Conservation (phyloP, 768 basidiomycete genomes). For the Lentinula boryana region DNA sequence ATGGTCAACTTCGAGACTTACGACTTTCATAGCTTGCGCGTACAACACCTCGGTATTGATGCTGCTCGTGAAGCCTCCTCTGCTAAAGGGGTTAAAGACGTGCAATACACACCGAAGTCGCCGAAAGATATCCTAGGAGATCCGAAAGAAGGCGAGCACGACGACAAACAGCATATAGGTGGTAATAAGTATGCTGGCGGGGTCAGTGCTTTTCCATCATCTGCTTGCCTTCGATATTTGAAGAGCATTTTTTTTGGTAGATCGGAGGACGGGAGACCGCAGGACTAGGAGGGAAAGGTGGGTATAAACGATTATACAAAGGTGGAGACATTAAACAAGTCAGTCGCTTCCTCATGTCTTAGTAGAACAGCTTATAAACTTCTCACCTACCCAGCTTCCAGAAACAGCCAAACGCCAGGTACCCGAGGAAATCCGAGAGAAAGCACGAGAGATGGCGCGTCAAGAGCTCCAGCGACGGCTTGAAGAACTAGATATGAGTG, state of each 20-base stretch:
- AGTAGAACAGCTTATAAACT: neutral
- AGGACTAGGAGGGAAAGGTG: constrained; percentile 60
- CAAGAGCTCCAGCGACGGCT: constrained; percentile 55
- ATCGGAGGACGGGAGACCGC: constrained; percentile 64
- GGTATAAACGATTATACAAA: constrained; percentile 60
- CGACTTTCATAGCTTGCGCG: constrained; percentile 33
- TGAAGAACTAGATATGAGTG: constrained; percentile 58
- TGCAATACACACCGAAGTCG: constrained; percentile 48
- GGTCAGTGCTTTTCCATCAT: constrained; percentile 25
- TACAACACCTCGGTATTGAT: constrained; percentile 48
- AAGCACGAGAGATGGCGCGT: constrained; percentile 61
- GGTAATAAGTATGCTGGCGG: constrained; percentile 66
- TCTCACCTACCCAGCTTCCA: constrained; percentile 28
- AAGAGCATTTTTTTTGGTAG: constrained; percentile 21
- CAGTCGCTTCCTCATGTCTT: neutral
- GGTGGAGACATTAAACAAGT: constrained; percentile 63
- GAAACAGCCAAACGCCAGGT: constrained; percentile 51
- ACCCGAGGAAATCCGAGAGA: constrained; percentile 55
- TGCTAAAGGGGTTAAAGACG: constrained; percentile 47
- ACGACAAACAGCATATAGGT: constrained; percentile 55
- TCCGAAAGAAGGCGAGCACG: constrained; percentile 60
- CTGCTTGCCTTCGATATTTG: neutral
- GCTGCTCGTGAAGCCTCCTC: constrained; percentile 43
- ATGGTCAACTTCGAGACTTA: neutral
- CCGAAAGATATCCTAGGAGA: constrained; percentile 36